Conservation (phyloP, 2,329 filamentous ascomycete species). For the Cordyceps militaris region DNA sequence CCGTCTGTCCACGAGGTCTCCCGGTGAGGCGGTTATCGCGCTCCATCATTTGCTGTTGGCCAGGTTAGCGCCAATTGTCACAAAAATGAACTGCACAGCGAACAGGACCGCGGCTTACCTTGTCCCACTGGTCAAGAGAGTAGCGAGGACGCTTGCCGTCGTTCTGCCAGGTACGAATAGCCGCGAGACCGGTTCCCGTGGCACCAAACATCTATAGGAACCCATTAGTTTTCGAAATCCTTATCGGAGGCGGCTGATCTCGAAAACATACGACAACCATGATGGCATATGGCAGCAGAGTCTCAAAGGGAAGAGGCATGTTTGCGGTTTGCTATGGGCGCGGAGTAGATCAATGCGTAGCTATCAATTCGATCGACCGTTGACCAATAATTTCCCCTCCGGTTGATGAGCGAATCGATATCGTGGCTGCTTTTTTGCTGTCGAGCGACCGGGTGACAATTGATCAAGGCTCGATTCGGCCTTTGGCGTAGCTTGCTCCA, state of each 20-base stretch:
- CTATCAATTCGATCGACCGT: neutral
- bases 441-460: neutral
- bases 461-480: conserved; percentile 9
- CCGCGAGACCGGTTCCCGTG: conserved; percentile 50
- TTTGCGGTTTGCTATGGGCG: conserved; percentile 24
- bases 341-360: conserved; percentile 21
- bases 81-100: no score
- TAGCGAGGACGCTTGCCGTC: conserved; percentile 55
- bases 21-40: conserved; percentile 57
- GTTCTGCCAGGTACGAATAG: conserved; percentile 50
- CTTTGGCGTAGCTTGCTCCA: conserved; percentile 3
- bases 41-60: conserved; percentile 56
- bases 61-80: conserved; percentile 23
- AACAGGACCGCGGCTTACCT: conserved; percentile 32
- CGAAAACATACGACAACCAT: conserved; percentile 47
- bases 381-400: neutral
- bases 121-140: conserved; percentile 57
- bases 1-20: conserved; percentile 49
- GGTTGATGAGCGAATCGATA: neutral
- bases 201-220: conserved; percentile 53
- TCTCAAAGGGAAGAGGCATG: conserved; percentile 60
- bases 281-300: conserved; percentile 58
- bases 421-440: neutral
- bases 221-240: conserved; percentile 19
- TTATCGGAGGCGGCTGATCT: conserved; percentile 10